Evolutionary conservation across 225 moss, liverwort and hornwort species (phyloP), one percentile per base, ranked within the genome.

Genomic region (Pseudisothecium myosuroides): DNA sequence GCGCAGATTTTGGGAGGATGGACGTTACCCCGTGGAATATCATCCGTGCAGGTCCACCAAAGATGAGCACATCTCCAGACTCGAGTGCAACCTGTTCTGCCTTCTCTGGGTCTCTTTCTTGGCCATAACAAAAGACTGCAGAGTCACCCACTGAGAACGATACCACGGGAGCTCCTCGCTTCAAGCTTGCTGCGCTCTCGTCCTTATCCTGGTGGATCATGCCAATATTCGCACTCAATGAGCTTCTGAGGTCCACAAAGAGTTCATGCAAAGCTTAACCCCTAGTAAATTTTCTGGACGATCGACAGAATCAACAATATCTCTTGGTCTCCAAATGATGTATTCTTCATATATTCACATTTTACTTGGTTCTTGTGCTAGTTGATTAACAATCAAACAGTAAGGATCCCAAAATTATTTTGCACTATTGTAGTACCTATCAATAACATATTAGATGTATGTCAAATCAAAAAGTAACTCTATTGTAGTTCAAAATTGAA

Each of bases 61-160:
- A 98, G 88, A 98, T 82, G 49, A 98, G 94, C 64, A 98, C 94
- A 90, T 98, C 98, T 39, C 98, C 98, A 85, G 96, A 98, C 69
- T 98, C 98, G 47, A 97, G 92, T n/a, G 93, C 83, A 49, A 95
- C 80, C 89, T 94, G 96, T 41, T 94, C 90, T 75, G 98, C 93
- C 63, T 92, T 93, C 49, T 90, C 91, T 47, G 88, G 76, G 55
- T 96, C 94, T 68, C 90, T 90, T 66, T 95, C 93, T 79, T 86
- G 91, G 16, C 98, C 96, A 84, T 96, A 98, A 43, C 85, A 67
- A 78, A 98, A 98, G n/a, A 96, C 92, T 71, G 95, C 97, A 36
- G 96, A 95, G 92, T 98, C 96, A 59, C 98, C 98, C 71, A 98
- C 88, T 63, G 98, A 97, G 88, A 98, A 96, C 55, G 98, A 98